Base-by-base conservation (phyloP, 2,329 filamentous ascomycete genomes). In the Cordyceps javanica region DNA sequence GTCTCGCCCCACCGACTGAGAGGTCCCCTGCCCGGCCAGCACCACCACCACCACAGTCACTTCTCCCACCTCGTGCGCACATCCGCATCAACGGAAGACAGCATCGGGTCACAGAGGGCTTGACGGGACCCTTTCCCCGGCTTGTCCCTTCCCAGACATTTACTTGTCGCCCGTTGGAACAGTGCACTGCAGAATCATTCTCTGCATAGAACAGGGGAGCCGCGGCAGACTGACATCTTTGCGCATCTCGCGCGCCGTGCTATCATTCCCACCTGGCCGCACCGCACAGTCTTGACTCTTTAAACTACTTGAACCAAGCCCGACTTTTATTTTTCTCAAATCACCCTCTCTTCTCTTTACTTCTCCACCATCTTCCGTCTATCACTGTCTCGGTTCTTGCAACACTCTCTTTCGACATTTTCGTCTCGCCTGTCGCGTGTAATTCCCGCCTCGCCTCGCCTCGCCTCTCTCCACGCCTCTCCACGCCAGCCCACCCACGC, bases 41-140 rank as follows among this genome's bases (percentile, higher is more conserved):
- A 45, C 39, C 19, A 19, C 30, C 6, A n/a, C 26, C 38, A 19
- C 23, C 6, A 19, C 19, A 11, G n/a, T 38, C 13, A 44, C 41
- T 36, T 13, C 30, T 28, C 16, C 30, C 42, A 39, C 32, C 23
- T 38, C 32, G 32, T 25, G 26, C 25, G 23, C 26, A n/a, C 51
- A 54, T 34, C 51, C 51, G 19, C 51, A 10, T 44, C 51, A n/a
- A 44, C 51, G 38, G 51, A 44, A 54, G 51, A 54, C 14, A 54
- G 38, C 39, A 42, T 54, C 39, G 39, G 38, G 11, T 51, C 49
- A 23, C 49, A 39, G 16, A 39, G 28, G 34, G 49, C 49, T 51
- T 51, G 32, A 39, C 49, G 49, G 49, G 34, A 51, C 26, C 34
- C 49, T 39, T 51, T 51, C 49, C 49, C 49, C 49, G 49, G 39